phyloP scores from a whole-genome alignment of 164 flowering plant species.

The Vitis cinerea region DNA sequence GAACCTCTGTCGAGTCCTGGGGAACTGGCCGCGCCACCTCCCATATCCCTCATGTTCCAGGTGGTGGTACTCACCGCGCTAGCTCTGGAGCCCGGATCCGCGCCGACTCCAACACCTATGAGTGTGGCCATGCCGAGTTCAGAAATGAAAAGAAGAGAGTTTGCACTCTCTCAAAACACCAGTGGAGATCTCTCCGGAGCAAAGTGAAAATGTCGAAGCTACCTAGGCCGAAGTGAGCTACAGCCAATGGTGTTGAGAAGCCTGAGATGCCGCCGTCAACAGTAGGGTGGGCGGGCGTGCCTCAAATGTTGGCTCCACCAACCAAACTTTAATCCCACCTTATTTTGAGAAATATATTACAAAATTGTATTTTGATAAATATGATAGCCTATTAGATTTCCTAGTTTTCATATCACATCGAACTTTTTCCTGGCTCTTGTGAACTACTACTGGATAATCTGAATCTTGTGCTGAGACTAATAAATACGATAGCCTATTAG shows the following conservation, averaged over 20 bases:
- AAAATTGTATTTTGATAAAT: slow-evolving; percentile 46
- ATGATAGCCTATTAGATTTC: slow-evolving; percentile 38
- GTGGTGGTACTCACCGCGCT: slow-evolving; percentile 95
- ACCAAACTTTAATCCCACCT: background rate
- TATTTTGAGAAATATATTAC: slow-evolving; percentile 34
- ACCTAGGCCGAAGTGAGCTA: too few species aligned
- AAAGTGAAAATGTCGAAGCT: too few species aligned
- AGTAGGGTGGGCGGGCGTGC: background rate
- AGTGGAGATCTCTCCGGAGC: too few species aligned
- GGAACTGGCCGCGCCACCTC: slow-evolving; percentile 95
- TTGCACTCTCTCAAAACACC: too few species aligned
- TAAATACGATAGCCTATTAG: too few species aligned
- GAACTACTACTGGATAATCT: slow-evolving; percentile 14
- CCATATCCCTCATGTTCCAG: slow-evolving; percentile 93
- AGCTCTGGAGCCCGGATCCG: slow-evolving; percentile 63
- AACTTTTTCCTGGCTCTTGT: slow-evolving; percentile 30
- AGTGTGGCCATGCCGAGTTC: too few species aligned
- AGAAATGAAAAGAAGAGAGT: too few species aligned
- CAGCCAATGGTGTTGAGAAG: too few species aligned
- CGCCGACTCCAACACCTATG: too few species aligned
- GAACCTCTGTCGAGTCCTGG: slow-evolving; percentile 96
- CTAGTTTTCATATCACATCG: slow-evolving; percentile 28
- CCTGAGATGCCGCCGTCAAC: too few species aligned
- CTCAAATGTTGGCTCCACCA: background rate
- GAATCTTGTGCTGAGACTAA: slow-evolving; percentile 18